Evolutionary conservation across 2,329 filamentous ascomycete species (phyloP).

Genomic region (Penicillium sp.): DNA sequence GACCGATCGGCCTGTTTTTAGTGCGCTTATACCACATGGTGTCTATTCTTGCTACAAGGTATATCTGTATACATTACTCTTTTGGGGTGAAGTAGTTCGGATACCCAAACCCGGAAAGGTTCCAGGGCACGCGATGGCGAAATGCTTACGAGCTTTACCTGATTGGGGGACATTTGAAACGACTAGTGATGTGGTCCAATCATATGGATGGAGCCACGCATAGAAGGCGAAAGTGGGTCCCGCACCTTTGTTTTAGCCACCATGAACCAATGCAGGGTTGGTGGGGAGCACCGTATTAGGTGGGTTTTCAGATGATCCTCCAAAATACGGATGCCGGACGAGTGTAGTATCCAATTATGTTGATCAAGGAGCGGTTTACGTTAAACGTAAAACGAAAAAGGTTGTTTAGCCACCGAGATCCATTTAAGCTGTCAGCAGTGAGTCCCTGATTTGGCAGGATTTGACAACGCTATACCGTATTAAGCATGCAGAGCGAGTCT

Average conservation of each 20-base stretch:
- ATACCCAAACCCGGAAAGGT: neutral
- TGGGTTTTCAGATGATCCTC: neutral
- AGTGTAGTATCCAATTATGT: neutral
- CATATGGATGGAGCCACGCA: neutral
- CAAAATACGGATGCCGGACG: neutral
- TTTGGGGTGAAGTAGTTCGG: neutral
- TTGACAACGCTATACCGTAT: neutral
- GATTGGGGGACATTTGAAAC: neutral
- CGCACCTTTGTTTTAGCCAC: neutral
- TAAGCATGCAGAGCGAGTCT: neutral
- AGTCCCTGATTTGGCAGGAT: neutral
- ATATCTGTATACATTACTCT: neutral
- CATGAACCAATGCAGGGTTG: neutral
- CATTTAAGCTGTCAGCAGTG: neutral
- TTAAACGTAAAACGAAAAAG: neutral
- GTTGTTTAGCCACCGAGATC: neutral
- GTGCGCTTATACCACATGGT: neutral
- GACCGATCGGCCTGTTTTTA: neutral
- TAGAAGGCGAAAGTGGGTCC: neutral
- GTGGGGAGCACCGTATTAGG: neutral
- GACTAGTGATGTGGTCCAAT: neutral
- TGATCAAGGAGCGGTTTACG: neutral
- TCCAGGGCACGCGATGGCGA: neutral
- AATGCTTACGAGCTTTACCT: neutral
- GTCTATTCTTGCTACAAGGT: neutral